Base-by-base conservation (phyloP, 306 rosid species). In the Hippophae rhamnoides region DNA sequence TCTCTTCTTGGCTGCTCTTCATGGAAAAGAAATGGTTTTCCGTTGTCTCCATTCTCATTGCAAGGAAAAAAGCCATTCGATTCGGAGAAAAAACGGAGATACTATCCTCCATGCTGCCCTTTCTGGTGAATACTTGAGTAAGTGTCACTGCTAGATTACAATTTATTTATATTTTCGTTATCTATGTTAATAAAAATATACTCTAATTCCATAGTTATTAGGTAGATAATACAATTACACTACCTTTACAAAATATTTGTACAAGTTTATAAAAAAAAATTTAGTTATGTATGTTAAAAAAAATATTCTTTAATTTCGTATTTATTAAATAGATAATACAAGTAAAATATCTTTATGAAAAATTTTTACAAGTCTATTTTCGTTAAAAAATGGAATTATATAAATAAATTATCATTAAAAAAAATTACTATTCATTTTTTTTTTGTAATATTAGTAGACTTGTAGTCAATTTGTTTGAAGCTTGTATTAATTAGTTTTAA, bases 91-190 rank as follows among this genome's bases (percentile, higher is more conserved):
- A 8, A 13, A 70, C 8, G 74, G 65, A 0, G 69, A 70, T 27
- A 70, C 69, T 26, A 18, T 71, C 41, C 70, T 71, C 5, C 75
- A 58, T 46, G 70, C 63, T 14, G 64, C 69, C 1, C 56, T 70
- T 18, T 44, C 57, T 1, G 65, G 61, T 40, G 70, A 71, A 64
- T 58, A 64, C 62, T 71, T 64, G 40, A 4, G 70, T 52, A 63
- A 63, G 75, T 62, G 5, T 18, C 23, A 18, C 23, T 18, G 1
- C 23, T 18, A 18, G 0, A 18, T 18, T 1, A 0, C 23, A 18
- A 18, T 18, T 18, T 18, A 18, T 18, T 18, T 18, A 18, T 18
- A 18, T 18, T 18, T 18, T 18, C 1, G 23, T n/a, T n/a, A n/a
- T n/a, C n/a, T n/a, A n/a, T n/a, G n/a, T n/a, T n/a, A n/a, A n/a